Percentiles rank a stretch among this genome's conserved stretches.
Evolutionary conservation across 73 alveolate genomes (phyloP).

Genomic region (Breviolum minutum): DNA sequence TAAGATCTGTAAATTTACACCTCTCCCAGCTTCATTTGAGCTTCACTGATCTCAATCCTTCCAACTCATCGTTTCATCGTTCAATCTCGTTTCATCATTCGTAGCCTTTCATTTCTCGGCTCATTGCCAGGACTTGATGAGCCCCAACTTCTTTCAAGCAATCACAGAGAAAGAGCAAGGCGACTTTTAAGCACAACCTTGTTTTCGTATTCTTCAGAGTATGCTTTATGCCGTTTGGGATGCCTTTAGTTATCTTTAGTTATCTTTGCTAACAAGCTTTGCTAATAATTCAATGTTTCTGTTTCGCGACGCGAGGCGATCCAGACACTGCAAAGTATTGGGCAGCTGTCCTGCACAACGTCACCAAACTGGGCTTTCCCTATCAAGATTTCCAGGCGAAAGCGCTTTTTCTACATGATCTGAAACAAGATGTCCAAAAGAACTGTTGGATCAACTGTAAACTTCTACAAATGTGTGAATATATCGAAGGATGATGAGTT

Average conservation of each 20-base stretch:
- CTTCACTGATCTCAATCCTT: no score
- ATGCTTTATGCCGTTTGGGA: not conserved
- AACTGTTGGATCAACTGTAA: not conserved
- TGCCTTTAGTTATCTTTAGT: not conserved
- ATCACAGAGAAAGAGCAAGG: not conserved
- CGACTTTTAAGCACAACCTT: not conserved
- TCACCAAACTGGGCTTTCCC: slow-evolving; percentile 10
- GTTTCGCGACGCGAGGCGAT: not conserved
- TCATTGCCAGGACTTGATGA: slow-evolving; percentile 15
- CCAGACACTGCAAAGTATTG: slow-evolving; percentile 4
- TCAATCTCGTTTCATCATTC: not conserved
- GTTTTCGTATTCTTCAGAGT: not conserved
- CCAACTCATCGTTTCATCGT: not conserved
- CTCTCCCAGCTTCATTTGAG: no score
- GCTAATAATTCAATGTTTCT: no score
- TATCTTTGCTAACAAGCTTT: not conserved
- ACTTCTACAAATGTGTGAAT: not conserved
- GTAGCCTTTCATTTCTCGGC: not conserved
- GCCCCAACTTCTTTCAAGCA: slow-evolving; percentile 46
- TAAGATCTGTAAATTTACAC: no score
- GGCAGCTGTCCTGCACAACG: slow-evolving; percentile 16
- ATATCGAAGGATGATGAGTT: no score
- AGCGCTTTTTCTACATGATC: not conserved
- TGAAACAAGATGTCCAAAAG: not conserved
- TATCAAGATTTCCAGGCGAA: slow-evolving; percentile 6